phyloP scores from a whole-genome alignment of 108 stramenopile genomes.

The Discostella stelligeroides region DNA sequence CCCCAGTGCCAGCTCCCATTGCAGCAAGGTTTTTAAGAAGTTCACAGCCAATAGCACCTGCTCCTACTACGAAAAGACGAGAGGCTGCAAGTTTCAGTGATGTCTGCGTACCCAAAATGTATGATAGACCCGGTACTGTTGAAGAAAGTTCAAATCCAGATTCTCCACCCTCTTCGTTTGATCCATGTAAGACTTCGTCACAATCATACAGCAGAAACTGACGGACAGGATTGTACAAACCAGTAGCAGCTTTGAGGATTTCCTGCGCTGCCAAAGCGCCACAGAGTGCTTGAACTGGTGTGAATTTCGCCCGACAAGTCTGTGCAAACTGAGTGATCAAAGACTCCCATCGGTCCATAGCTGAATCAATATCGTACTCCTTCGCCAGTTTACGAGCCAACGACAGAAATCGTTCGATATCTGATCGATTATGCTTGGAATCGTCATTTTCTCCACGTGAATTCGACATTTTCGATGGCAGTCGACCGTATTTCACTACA shows the following conservation, averaged over 20 bases:
- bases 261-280: constrained; percentile 89
- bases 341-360: constrained; percentile 20
- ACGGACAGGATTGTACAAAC: constrained; percentile 83
- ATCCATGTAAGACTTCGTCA: constrained; percentile 70
- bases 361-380: not conserved
- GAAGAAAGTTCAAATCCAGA: not conserved
- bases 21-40: constrained; percentile 96
- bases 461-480: constrained; percentile 47
- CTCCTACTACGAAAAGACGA: constrained; percentile 94
- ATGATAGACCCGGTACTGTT: constrained; percentile 30
- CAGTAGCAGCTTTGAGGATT: constrained; percentile 81
- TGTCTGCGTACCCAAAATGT: constrained; percentile 65
- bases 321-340: constrained; percentile 48
- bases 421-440: constrained; percentile 40
- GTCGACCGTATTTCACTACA: constrained; percentile 48
- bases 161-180: constrained; percentile 6
- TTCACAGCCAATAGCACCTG: constrained; percentile 99
- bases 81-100: constrained; percentile 49
- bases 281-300: constrained; percentile 74
- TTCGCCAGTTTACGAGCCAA: constrained; percentile 26
- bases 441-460: constrained; percentile 19
- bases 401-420: constrained; percentile 42
- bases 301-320: constrained; percentile 74
- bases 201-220: constrained; percentile 92
- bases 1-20: constrained; percentile 72